Evolutionary conservation across 225 moss, liverwort and hornwort genomes (phyloP).

Genomic region (Ulota crispa): DNA sequence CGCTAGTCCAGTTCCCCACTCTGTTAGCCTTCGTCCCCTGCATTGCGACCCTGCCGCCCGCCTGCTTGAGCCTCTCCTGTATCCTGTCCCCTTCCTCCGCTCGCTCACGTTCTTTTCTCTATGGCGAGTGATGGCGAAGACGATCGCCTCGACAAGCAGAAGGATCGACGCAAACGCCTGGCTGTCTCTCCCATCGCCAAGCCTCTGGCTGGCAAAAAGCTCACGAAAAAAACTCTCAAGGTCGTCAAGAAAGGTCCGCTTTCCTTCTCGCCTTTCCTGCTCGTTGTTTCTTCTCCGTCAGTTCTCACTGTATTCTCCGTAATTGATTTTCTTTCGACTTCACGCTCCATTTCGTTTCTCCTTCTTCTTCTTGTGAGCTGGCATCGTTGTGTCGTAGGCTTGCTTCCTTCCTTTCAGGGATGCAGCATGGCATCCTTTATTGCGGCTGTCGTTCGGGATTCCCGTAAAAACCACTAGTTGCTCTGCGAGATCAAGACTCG

Average conservation of each 20-base stretch:
- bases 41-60: no score
- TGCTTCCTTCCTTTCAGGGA: not conserved
- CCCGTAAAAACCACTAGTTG: no score
- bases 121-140: conserved; percentile 66
- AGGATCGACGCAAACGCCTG: conserved; percentile 65
- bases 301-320: not conserved
- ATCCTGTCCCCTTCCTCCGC: not conserved
- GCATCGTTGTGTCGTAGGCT: not conserved
- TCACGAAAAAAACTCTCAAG: conserved; percentile 93
- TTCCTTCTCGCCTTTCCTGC: not conserved
- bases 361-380: not conserved
- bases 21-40: not conserved
- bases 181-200: conserved; percentile 88
- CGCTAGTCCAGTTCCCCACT: not conserved
- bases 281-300: not conserved
- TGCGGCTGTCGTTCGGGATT: not conserved
- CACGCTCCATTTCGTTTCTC: not conserved
- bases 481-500: not conserved
- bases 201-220: conserved; percentile 93
- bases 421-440: no score
- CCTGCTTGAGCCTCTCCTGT: not conserved
- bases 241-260: conserved; percentile 78
- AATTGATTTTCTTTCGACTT: not conserved
- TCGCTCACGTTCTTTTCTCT: not conserved
- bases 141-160: conserved; percentile 61